Conservation (phyloP, 306 rosid species). For the Prosopis cineraria region DNA sequence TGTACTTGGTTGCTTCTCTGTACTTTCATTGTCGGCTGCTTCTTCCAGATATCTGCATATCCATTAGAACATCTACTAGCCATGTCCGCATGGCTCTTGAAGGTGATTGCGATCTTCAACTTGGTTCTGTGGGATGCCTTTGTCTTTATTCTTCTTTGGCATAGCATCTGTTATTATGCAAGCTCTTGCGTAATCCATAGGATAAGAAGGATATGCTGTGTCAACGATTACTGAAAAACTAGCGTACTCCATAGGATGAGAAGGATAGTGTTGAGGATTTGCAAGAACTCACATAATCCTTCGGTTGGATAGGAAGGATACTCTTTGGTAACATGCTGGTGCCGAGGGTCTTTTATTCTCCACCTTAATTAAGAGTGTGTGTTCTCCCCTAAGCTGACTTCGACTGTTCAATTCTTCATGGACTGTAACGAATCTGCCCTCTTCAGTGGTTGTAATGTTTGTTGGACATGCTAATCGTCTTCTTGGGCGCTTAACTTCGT, state of each 20-base stretch:
- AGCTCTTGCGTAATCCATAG: not conserved
- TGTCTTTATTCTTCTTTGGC: not conserved
- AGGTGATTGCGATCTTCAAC: slow-evolving; percentile 30
- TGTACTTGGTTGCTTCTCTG: slow-evolving; percentile 6
- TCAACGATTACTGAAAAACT: not conserved
- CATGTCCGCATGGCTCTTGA: slow-evolving; percentile 12
- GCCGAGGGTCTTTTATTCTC: slow-evolving; percentile 25
- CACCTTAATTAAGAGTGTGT: slow-evolving; percentile 9
- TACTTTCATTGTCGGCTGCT: slow-evolving; percentile 36
- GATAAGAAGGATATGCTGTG: slow-evolving; percentile 8
- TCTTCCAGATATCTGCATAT: slow-evolving; percentile 34
- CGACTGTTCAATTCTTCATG: slow-evolving; percentile 17
- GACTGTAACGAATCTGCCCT: not conserved
- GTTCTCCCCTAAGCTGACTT: slow-evolving; percentile 25
- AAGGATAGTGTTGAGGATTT: not conserved
- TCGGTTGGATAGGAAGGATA: not conserved
- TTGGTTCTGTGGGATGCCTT: slow-evolving; percentile 28
- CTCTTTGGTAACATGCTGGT: not conserved
- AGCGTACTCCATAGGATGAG: not conserved
- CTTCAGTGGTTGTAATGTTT: slow-evolving; percentile 8
- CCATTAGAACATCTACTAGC: slow-evolving; percentile 28
- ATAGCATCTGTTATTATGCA: slow-evolving; percentile 13
- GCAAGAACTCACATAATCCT: not conserved
- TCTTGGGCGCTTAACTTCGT: not conserved
- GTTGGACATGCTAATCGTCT: not conserved